phyloP scores from a whole-genome alignment of 2,329 filamentous ascomycete species.

The Colletotrichum sp. region DNA sequence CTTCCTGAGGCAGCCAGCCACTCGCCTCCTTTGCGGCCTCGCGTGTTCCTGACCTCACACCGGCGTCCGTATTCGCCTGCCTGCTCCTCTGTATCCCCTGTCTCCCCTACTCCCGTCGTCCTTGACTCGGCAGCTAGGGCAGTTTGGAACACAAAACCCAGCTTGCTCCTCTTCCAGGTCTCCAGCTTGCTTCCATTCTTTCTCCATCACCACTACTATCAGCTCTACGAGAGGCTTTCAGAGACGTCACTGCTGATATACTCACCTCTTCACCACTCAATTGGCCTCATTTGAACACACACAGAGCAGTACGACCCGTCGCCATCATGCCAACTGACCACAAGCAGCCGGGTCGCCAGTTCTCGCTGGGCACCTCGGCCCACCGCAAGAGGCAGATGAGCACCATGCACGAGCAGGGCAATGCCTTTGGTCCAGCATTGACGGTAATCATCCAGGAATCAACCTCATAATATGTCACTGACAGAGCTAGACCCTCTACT shows the following conservation, averaged over 20 bases:
- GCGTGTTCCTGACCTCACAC: not conserved
- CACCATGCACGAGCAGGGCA: constrained; percentile 45
- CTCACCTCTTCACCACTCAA: not conserved
- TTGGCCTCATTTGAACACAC: no score
- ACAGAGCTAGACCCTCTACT: constrained; percentile 57
- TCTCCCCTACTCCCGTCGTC: not conserved
- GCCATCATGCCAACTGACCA: not conserved
- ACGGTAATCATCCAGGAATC: constrained; percentile 39
- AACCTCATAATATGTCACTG: not conserved
- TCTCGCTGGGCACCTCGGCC: constrained; percentile 49
- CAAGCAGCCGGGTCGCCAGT: constrained; percentile 36
- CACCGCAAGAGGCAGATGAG: constrained; percentile 54
- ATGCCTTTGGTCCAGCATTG: constrained; percentile 49
- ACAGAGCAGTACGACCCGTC: not conserved
- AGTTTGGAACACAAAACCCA: not conserved
- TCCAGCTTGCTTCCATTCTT: not conserved
- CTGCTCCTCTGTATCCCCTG: not conserved
- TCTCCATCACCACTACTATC: not conserved
- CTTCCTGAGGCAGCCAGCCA: not conserved
- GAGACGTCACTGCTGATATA: not conserved
- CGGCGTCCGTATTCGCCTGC: not conserved
- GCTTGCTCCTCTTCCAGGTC: not conserved
- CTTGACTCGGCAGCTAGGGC: no score
- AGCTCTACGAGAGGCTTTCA: not conserved
- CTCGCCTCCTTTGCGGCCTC: not conserved